These are phyloP conservation scores for Hypericum perforatum DNA, from an alignment of 345 rosid genomes.

Conservation along the genomic window DNA sequence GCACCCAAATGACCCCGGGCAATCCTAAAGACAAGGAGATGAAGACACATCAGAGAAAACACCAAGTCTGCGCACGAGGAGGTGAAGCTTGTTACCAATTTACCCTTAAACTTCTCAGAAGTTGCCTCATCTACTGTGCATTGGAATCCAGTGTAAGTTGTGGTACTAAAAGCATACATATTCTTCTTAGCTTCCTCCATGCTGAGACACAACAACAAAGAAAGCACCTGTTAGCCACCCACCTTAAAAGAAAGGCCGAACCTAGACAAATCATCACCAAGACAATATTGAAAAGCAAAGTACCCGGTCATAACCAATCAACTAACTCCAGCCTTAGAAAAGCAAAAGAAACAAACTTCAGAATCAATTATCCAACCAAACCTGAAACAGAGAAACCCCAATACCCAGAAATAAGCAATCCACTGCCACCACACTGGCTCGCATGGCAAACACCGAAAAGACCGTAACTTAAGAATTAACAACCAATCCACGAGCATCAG, in stretches of 20 bases:
- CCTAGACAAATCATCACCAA: background rate
- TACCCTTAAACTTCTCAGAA: conserved; percentile 88
- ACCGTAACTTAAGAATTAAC: too few relatives aligned
- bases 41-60: background rate
- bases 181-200: conserved; percentile 97
- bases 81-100: background rate
- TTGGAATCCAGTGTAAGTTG: conserved; percentile 90
- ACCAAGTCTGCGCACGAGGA: background rate
- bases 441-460: too few relatives aligned
- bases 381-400: too few relatives aligned
- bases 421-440: too few relatives aligned
- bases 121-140: conserved; percentile 79
- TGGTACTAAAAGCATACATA: conserved; percentile 91
- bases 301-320: background rate
- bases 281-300: background rate
- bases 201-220: conserved; percentile 24
- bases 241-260: background rate
- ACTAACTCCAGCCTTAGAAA: too few relatives aligned
- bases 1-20: conserved; percentile 99
- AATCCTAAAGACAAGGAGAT: conserved; percentile 39
- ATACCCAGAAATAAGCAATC: too few relatives aligned
- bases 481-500: too few relatives aligned
- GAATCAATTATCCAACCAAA: too few relatives aligned
- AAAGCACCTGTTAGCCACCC: background rate
- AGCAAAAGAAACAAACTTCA: too few relatives aligned